A percentile compares a stretch with the other conserved stretches of the same genome.
These are phyloP conservation scores for Aspergillus jensenii DNA, from an alignment of 2,329 filamentous ascomycete genomes.

Conservation along the genomic window DNA sequence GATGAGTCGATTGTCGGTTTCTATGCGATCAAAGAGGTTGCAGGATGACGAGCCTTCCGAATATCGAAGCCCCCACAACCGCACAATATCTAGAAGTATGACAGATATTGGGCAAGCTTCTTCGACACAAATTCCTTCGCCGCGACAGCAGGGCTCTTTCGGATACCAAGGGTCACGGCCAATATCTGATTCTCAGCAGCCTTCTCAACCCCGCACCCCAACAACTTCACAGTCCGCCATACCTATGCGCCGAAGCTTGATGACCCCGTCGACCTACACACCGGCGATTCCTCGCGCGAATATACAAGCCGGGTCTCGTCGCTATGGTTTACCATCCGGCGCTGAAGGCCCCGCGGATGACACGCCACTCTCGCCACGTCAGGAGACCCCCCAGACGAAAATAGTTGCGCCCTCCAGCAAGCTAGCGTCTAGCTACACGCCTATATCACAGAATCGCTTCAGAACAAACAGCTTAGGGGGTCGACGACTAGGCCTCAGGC, in stretches of 20 bases:
- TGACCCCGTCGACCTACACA: slow-evolving; percentile 33
- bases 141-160: slow-evolving; percentile 35
- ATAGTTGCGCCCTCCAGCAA: slow-evolving; percentile 37
- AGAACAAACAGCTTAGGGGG: slow-evolving; percentile 39
- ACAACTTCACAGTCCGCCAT: slow-evolving; percentile 34
- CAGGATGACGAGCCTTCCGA: slow-evolving; percentile 37
- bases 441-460: slow-evolving; percentile 37
- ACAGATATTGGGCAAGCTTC: slow-evolving; percentile 39
- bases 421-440: slow-evolving; percentile 38
- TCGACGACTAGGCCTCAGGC: slow-evolving; percentile 35
- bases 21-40: slow-evolving; percentile 37
- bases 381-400: slow-evolving; percentile 30
- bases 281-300: slow-evolving; percentile 38
- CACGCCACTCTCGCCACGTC: slow-evolving; percentile 18
- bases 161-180: slow-evolving; percentile 27
- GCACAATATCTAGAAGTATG: slow-evolving; percentile 44
- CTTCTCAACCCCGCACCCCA: slow-evolving; percentile 31
- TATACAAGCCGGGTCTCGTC: slow-evolving; percentile 43
- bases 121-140: slow-evolving; percentile 27
- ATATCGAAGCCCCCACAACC: slow-evolving; percentile 29
- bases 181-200: slow-evolving; percentile 23
- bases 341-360: slow-evolving; percentile 22
- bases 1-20: slow-evolving; percentile 42
- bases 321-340: slow-evolving; percentile 34
- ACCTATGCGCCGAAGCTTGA: slow-evolving; percentile 39